Evolutionary conservation across 2,329 filamentous ascomycete species (phyloP).

Genomic region (Nigrospora sphaerica): DNA sequence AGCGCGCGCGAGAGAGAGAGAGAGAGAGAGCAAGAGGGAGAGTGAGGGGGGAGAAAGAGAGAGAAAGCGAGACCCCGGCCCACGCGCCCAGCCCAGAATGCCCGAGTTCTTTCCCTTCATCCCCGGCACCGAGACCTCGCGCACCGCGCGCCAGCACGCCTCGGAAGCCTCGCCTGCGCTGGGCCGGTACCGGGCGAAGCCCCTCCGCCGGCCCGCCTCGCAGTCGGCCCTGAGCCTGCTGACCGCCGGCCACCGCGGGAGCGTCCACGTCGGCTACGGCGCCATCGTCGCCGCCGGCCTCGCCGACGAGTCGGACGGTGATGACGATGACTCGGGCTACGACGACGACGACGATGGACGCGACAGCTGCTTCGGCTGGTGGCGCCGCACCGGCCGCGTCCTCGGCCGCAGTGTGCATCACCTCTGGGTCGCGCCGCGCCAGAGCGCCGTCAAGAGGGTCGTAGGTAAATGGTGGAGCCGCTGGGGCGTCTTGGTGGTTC

Average conservation of each 20-base stretch:
- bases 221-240: conserved; percentile 31
- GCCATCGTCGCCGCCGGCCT: conserved; percentile 39
- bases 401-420: conserved; percentile 32
- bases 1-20: no score
- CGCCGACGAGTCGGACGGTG: conserved; percentile 21
- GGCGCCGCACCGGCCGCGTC: conserved; percentile 14
- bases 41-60: background rate
- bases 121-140: conserved; percentile 52
- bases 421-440: conserved; percentile 55
- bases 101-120: conserved; percentile 62
- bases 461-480: conserved; percentile 58
- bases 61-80: background rate
- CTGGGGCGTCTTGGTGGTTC: conserved; percentile 51
- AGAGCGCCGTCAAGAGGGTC: conserved; percentile 48
- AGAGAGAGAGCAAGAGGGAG: background rate
- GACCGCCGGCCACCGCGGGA: conserved; percentile 32
- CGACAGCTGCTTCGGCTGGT: conserved; percentile 13
- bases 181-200: conserved; percentile 59
- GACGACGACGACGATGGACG: conserved; percentile 19
- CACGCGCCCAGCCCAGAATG: conserved; percentile 32
- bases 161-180: conserved; percentile 53
- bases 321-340: conserved; percentile 16
- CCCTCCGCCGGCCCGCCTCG: conserved; percentile 16
- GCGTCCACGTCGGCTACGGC: conserved; percentile 51
- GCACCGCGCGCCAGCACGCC: conserved; percentile 33